Evolutionary conservation across 2,329 filamentous ascomycete genomes (phyloP), one percentile per base, ranked within the genome.

Genomic region (Monosporascus sp.): DNA sequence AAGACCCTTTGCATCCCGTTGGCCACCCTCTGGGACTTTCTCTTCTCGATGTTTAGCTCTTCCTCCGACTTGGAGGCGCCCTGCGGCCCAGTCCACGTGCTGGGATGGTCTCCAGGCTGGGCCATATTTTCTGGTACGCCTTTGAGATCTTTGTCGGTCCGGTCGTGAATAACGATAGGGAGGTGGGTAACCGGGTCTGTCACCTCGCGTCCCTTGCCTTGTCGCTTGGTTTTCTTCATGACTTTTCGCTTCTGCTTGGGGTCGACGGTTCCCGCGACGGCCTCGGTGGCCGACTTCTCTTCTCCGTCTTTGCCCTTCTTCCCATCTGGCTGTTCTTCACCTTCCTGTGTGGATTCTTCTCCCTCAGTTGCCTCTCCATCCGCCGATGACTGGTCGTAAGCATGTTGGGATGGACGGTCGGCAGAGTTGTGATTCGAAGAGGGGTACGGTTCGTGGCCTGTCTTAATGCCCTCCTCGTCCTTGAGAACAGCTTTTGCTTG

Each of bases 111-210:
- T 2, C 72, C 74, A 18, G 68, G 64, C 48, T 68, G 65, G 1
- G 69, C 56, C 14, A 66, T 57, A 44, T 73, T 73, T 43, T 70
- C 68, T 2, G 69, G 71, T 50, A 51, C 69, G n/a, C 55, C 68
- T 17, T 72, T 63, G 14, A 89, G 72, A 50, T 87, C 83, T 40
- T 82, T 78, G 28, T 78, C 75, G 0, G 86, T 88, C 61, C 85
- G 85, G 63, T 89, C 87, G 63, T 87, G 84, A 37, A 89, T 86
- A 37, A 71, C 74, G 48, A 89, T 78, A 2, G 86, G 85, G 3
- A 89, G 74, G 68, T 89, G 87, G 1, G 87, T 90, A 40, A 89
- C 78, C 0, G 86, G 86, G 62, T 90, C 87, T 1, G 86, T 89
- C 47, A 89, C 86, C 64, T 87, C 77, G 55, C 78, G 72, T n/a